Percentiles rank a stretch among this genome's conserved stretches.
Conservation (phyloP, 2,329 filamentous ascomycete genomes). For the Aspergillus neoniger region DNA sequence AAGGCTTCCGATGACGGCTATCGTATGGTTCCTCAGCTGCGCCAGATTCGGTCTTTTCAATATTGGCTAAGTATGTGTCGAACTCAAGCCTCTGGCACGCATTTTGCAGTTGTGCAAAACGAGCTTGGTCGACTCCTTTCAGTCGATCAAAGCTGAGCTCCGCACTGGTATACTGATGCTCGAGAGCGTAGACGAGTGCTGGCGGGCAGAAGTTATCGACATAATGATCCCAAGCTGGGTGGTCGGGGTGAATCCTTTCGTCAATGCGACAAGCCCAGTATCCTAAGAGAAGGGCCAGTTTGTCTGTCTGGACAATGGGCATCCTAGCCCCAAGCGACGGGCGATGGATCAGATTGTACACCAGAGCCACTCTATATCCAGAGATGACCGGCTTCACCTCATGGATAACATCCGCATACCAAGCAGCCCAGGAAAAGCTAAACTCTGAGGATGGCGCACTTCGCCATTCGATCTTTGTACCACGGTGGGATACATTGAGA, state of each 20-base stretch:
- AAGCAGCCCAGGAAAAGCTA: slow-evolving; percentile 10
- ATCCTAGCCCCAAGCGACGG: slow-evolving; percentile 1
- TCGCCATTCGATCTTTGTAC: neutral
- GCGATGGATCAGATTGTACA: slow-evolving; percentile 16
- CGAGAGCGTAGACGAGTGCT: slow-evolving; percentile 8
- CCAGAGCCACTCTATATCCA: slow-evolving; percentile 14
- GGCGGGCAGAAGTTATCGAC: neutral
- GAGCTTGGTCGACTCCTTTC: neutral
- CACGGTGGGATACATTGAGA: slow-evolving; percentile 7
- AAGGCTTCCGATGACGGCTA: too few species aligned
- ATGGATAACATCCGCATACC: slow-evolving; percentile 14
- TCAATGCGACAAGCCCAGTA: neutral
- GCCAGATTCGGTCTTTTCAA: neutral
- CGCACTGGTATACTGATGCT: slow-evolving; percentile 4
- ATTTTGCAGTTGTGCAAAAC: neutral
- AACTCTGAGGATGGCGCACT: slow-evolving; percentile 9
- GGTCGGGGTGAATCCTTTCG: too few species aligned
- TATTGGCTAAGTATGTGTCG: neutral
- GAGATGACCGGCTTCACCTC: slow-evolving; percentile 12
- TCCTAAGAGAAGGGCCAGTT: neutral
- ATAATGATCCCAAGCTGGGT: neutral
- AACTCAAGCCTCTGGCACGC: neutral
- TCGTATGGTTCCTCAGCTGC: too few species aligned
- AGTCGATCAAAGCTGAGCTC: neutral
- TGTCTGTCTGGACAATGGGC: neutral